Evolutionary conservation across 1,139 yeast genomes (phyloP), one percentile per base, ranked within the genome.

Genomic region (Debaryomyces singareniensis): DNA sequence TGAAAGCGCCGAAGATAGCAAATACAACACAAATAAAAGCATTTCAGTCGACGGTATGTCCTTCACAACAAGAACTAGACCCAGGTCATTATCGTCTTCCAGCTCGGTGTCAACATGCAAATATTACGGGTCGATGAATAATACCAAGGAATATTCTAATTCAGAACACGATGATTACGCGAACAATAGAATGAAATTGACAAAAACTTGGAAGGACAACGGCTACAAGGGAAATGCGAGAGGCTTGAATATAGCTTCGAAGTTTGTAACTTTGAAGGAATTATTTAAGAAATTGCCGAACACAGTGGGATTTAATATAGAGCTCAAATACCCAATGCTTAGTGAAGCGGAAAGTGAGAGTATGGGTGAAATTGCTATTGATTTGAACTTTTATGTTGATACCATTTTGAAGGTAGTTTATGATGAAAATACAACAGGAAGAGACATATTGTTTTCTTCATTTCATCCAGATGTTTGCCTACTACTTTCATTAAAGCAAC

Each of bases 381-480:
- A 89, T 44, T 66, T 87, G 60, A 91, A 91, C 53, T 72, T 71
- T 44, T 91, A 91, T 75, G 83, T 86, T 22, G 96, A 83, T 48
- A 80, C 95, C 0, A 86, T 91, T 15, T 67, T 91, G 43, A 69
- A 82, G 45, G 71, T 72, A 22, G 93, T 91, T 9, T 89, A 82
- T 50, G 95, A 86, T 39, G 70, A 63, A 36, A 71, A 84, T 51
- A 75, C 76, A 6, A 65, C 74, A 21, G 93, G 87, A 7, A 70
- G 97, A 42, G 96, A 91, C 53, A 75, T 91, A 30, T 80, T 91
- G 13, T 85, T 91, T 47, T 85, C 96, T 3, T 83, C 95, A 3
- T 91, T 91, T 68, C 95, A 91, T 49, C 98, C 98, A 0, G 97
- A 91, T 51, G 71, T 87, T 21, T 91, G 97, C 55, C 59, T 85